phyloP scores from a whole-genome alignment of 2,329 filamentous ascomycete genomes.

The Ceratocystis cacaofunesta region DNA sequence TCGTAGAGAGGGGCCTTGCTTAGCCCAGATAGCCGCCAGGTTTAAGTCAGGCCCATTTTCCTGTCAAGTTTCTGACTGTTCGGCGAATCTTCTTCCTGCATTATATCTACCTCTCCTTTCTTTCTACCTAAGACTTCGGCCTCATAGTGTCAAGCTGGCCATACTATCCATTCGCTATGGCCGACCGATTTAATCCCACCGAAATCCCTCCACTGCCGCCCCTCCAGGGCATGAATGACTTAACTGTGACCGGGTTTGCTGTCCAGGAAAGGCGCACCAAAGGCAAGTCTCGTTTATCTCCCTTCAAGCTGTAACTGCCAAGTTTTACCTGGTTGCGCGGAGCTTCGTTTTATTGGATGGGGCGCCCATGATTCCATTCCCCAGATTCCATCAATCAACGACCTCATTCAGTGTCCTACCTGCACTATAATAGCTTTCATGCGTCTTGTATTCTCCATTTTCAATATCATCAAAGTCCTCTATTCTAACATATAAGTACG shows the following conservation, averaged over 20 bases:
- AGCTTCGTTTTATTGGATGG: neutral
- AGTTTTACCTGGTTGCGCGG: neutral
- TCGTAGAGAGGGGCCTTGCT: neutral
- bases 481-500: neutral
- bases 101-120: neutral
- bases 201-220: neutral
- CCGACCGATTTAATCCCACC: constrained; percentile 2
- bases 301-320: neutral
- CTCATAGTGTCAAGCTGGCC: neutral
- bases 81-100: neutral
- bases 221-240: neutral
- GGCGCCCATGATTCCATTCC: neutral
- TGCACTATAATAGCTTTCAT: too few relatives aligned
- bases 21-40: neutral
- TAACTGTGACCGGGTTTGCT: neutral
- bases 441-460: neutral
- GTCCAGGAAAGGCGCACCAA: constrained; percentile 15
- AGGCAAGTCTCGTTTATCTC: constrained; percentile 1
- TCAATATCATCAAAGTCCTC: neutral
- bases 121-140: neutral
- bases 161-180: constrained; percentile 4
- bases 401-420: neutral
- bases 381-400: neutral
- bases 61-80: neutral
- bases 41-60: neutral